Base-by-base conservation (phyloP, 2,329 filamentous ascomycete genomes). In the Arthrobotrys sphaeroides region DNA sequence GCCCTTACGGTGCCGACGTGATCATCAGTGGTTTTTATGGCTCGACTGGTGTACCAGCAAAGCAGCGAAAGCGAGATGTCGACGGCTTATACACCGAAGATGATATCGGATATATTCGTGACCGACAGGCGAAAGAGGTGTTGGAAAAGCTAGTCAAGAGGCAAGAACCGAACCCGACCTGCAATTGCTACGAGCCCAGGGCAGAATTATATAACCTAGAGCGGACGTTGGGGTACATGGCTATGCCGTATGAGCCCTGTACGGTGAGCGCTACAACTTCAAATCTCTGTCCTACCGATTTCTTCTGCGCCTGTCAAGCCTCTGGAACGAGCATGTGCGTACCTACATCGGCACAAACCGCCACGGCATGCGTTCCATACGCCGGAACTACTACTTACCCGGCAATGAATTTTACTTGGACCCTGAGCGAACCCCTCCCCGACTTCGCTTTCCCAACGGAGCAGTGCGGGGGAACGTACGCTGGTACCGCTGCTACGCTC, bases 401-500 rank as follows among this genome's bases (percentile, higher is more conserved):
- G 9, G 22, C 38, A 28, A 51, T 28, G 20, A 33, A 18, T 7
- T 51, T 43, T 40, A 51, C 43, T 2, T 59, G 65, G 31, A 31
- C 26, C 1, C 20, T 73, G 20, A 67, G 43, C 38, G 40, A 28
- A 18, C 5, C 40, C 22, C 40, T 38, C 12, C 2, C 38, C 13
- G 10, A 31, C 5, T 57, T 47, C 16, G 69, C 69, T 12, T 45
- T 24, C 16, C 60, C 69, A 18, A 59, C 16, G 20, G 69, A 62
- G 43, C 69, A 73, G 26, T 73, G 69, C 36, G 69, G 69, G 31
- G 69, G 69, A 10, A 43, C 51, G 13, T 22, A 36, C 13, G 49
- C 31, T 36, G 43, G n/a, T n/a, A n/a, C 40, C 2, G 2, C 40
- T 2, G 59, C 55, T 22, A 43, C 69, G 6, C 22, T 60, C 16